Evolutionary conservation across 768 basidiomycete genomes (phyloP), one percentile per base, ranked within the genome.

Genomic region (Macrolepiota fuliginosa): DNA sequence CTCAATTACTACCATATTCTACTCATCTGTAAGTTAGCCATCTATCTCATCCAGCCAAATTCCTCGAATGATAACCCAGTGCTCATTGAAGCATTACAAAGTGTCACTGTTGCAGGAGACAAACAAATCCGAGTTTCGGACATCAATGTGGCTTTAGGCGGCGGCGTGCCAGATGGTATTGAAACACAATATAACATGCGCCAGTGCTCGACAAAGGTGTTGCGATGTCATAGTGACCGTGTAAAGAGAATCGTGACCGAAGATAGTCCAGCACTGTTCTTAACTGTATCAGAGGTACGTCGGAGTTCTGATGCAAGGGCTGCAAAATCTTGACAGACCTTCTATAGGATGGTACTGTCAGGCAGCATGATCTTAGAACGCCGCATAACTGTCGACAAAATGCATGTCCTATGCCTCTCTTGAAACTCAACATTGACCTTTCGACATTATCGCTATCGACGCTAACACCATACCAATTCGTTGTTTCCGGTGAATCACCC

Each of bases 201-300:
- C 27, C 79, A 87, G 66, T 74, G 82, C 32, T 82, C 81, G 56
- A 75, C 78, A n/a, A 78, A 79, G 24, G 70, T 85, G 9, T 72
- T 94, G 29, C 79, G 79, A 52, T 96, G 94, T 68, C 94, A 96
- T 70, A 72, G 73, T 9, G 76, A 80, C 64, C 80, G 91, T 17
- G 89, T 89, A 17, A 96, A 96, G 71, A 80, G 89, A 58, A 86
- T 95, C 60, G 82, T 89, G 22, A 89, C 90, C 3, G 90, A 94
- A 70, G 84, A 90, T 37, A 90, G 87, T 65, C 88, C 91, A 2
- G 86, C 91, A 71, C 65, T 84, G 46, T 93, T 93, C 70, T 71
- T 93, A 25, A 87, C 91, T 0, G 87, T 91, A n/a, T 81, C 84
- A n/a, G 90, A 92, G 82, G 90, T 88, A 55, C 35, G 81, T 47